These are phyloP conservation scores for Oryza nivara DNA, from an alignment of 176 grass and related monocot genomes.

Conservation along the genomic window DNA sequence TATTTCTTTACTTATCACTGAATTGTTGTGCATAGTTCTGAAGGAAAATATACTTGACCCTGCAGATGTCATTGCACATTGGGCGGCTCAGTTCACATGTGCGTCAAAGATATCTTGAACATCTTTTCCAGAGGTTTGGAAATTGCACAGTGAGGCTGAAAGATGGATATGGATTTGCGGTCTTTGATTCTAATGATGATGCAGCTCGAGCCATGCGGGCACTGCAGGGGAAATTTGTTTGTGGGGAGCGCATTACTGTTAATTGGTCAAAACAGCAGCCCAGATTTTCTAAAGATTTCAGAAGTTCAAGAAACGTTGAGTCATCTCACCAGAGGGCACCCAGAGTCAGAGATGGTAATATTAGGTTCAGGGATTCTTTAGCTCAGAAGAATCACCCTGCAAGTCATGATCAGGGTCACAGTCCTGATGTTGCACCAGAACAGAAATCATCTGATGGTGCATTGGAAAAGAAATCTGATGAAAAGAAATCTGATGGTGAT, in stretches of 20 bases:
- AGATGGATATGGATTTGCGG: constrained; percentile 65
- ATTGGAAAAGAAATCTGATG: not conserved
- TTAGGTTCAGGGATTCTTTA: constrained; percentile 35
- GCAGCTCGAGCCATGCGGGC: constrained; percentile 50
- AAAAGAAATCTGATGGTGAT: not conserved
- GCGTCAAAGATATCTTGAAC: constrained; percentile 44
- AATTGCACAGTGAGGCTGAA: constrained; percentile 49
- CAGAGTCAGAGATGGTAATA: constrained; percentile 42
- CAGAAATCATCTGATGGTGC: constrained; percentile 28
- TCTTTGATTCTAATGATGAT: constrained; percentile 52
- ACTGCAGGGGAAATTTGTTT: constrained; percentile 45
- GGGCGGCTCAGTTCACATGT: constrained; percentile 50
- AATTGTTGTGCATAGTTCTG: constrained; percentile 13
- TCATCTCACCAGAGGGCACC: constrained; percentile 20
- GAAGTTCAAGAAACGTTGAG: constrained; percentile 33
- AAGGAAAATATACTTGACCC: constrained; percentile 18
- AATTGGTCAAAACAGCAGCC: constrained; percentile 68
- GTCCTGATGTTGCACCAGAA: constrained; percentile 33
- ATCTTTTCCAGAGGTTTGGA: constrained; percentile 56
- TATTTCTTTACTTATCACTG: constrained; percentile 10
- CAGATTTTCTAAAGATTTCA: constrained; percentile 28
- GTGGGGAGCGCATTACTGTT: constrained; percentile 56
- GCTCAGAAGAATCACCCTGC: constrained; percentile 20
- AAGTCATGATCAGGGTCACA: constrained; percentile 12
- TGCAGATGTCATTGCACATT: constrained; percentile 72